Evolutionary conservation across 768 basidiomycete species (phyloP).

Genomic region (Leccinum uliginosum): DNA sequence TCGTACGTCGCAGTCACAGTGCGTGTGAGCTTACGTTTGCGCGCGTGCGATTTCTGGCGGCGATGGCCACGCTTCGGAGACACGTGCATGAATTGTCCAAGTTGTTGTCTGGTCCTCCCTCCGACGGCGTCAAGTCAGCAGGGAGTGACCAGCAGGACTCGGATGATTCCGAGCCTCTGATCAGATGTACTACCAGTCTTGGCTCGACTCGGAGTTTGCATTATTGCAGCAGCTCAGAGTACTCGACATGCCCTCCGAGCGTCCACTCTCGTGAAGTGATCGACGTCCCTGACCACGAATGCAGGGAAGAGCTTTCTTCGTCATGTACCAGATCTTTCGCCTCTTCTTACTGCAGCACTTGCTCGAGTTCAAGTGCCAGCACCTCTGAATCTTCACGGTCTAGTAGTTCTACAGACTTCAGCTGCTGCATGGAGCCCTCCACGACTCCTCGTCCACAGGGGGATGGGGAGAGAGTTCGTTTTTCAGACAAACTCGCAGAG

Average conservation of each 20-base stretch:
- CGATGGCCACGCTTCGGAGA: constrained; percentile 16
- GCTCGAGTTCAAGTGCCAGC: constrained; percentile 9
- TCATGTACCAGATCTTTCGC: constrained; percentile 4
- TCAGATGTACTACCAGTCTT: not conserved
- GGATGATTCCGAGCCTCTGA: not conserved
- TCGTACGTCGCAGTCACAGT: not conserved
- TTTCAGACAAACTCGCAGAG: constrained; percentile 5
- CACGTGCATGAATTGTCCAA: constrained; percentile 16
- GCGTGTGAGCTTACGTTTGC: constrained; percentile 11
- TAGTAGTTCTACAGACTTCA: constrained; percentile 1
- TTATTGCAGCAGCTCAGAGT: constrained; percentile 18
- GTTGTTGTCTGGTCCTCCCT: constrained; percentile 8
- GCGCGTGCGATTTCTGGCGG: constrained; percentile 19
- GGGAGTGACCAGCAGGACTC: constrained; percentile 1
- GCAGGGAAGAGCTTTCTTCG: not conserved
- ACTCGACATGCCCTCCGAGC: constrained; percentile 24
- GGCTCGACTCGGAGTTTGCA: constrained; percentile 1
- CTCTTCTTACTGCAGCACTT: constrained; percentile 24
- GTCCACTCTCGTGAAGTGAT: not conserved
- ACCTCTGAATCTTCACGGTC: constrained; percentile 8
- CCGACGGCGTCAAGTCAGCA: not conserved
- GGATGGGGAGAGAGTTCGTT: not conserved
- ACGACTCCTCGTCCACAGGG: constrained; percentile 2
- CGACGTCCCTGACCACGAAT: not conserved
- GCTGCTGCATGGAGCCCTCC: constrained; percentile 8